Evolutionary conservation across 441 rosid species (phyloP), one percentile per base, ranked within the genome.

Genomic region (Brassica hybrid): DNA sequence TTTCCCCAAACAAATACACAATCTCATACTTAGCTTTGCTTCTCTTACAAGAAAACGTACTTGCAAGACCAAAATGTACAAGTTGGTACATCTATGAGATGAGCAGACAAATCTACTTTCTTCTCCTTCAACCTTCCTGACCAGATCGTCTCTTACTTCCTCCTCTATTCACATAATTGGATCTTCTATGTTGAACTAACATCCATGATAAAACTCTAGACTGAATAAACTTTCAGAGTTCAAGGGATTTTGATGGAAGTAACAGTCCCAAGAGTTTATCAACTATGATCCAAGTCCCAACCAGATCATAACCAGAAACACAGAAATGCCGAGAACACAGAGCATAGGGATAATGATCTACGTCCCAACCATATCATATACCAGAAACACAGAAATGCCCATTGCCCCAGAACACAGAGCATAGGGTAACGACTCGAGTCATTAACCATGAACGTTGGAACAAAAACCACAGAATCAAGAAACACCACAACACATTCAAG

Each of bases 1-100:
- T 4, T n/a, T 2, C 56, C 56, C 8, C 56, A 48, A 5, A 48
- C 52, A 45, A 45, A 45, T 45, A 45, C 52, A 45, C 14, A n/a
- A 90, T 89, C 86, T 89, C 83, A 80, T 90, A 87, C 80, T 86
- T 92, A 66, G 97, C 91, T 82, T 90, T 90, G 87, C 88, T 92
- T 79, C 97, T 89, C 60, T 65, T 54, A 21, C 77, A 74, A 74
- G 56, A 21, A 38, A 38, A 21, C 65, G n/a, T 34, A 48, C 11
- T 18, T 30, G 23, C 0, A 4, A 92, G 90, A 56, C 97, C 96
- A 76, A 90, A n/a, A n/a, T n/a, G 50, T 95, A 94, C 78, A 92
- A 84, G 69, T 2, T 23, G 27, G 27, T 23, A 23, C 27, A 23
- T 84, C 86, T 86, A 77, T 72, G 5, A 91, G 94, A 81, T 85